A percentile compares a stretch with the other conserved stretches of the same genome.
Conservation (phyloP, 179 eudicot species). For the Nepenthes alata region DNA sequence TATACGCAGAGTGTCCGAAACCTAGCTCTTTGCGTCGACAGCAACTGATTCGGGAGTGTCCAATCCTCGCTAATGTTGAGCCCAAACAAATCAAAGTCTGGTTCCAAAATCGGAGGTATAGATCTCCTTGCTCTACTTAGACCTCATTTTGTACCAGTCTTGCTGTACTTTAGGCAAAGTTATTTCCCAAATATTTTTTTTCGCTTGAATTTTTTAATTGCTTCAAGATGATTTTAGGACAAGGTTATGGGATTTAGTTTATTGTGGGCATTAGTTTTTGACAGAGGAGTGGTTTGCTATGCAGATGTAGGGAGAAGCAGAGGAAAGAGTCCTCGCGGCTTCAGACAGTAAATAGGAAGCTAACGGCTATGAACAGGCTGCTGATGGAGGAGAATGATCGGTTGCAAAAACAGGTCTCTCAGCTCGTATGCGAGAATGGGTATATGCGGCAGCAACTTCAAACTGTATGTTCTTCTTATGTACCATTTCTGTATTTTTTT, state of each 20-base stretch:
- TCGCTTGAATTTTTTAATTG: too few relatives aligned
- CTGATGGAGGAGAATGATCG: slow-evolving; percentile 96
- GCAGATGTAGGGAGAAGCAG: slow-evolving; percentile 91
- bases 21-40: slow-evolving; percentile 42
- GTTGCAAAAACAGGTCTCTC: slow-evolving; percentile 88
- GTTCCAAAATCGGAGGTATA: slow-evolving; percentile 55
- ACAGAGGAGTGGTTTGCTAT: not conserved
- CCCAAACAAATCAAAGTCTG: slow-evolving; percentile 57
- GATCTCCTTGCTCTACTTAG: not conserved
- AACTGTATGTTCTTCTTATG: slow-evolving; percentile 39
- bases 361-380: slow-evolving; percentile 82
- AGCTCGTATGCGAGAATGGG: slow-evolving; percentile 76
- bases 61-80: slow-evolving; percentile 42
- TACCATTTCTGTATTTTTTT: not conserved
- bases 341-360: slow-evolving; percentile 70
- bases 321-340: slow-evolving; percentile 71
- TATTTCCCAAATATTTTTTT: not conserved
- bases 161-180: not conserved
- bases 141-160: not conserved
- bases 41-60: slow-evolving; percentile 43
- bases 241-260: not conserved
- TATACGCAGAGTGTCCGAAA: slow-evolving; percentile 44
- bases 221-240: too few relatives aligned
- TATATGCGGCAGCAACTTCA: slow-evolving; percentile 81
- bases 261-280: too few relatives aligned